Conservation (phyloP, 345 rosid species). For the Eucalyptus virginea region DNA sequence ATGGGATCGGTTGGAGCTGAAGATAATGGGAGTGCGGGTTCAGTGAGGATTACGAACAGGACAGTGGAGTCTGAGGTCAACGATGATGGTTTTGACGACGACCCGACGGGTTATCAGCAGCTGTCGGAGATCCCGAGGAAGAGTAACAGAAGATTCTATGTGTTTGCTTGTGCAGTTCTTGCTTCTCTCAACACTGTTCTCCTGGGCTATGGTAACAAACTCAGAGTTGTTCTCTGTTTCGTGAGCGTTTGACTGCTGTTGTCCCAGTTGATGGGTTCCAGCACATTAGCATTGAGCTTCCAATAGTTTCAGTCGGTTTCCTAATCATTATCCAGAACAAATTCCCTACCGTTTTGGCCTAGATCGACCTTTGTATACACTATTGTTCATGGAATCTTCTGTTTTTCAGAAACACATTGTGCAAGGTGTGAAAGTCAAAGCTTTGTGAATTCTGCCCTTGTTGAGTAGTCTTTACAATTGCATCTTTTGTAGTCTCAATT, state of each 20-base stretch:
- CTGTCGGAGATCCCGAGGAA: constrained; percentile 16
- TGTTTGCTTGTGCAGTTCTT: constrained; percentile 67
- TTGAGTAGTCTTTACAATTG: not conserved
- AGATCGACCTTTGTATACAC: not conserved
- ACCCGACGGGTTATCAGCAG: constrained; percentile 1
- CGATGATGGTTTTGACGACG: constrained; percentile 7
- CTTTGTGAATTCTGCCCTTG: not conserved
- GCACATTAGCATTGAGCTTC: not conserved
- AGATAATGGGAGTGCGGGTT: constrained; percentile 29
- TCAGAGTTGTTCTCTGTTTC: not conserved
- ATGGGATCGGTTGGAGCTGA: constrained; percentile 29
- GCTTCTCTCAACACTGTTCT: constrained; percentile 88
- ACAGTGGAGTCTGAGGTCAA: constrained; percentile 50
- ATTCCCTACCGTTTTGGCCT: not conserved
- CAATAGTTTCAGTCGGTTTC: not conserved
- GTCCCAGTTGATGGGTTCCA: not conserved
- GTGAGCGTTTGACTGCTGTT: not conserved
- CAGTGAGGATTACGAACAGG: constrained; percentile 57
- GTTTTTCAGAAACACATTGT: not conserved
- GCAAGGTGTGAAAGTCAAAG: not conserved
- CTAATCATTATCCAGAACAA: not conserved
- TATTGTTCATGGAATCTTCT: not conserved
- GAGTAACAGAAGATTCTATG: constrained; percentile 20
- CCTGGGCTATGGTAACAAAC: constrained; percentile 69
- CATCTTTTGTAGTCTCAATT: not conserved